Conservation (phyloP, 768 basidiomycete genomes). For the Trametes coccinea region DNA sequence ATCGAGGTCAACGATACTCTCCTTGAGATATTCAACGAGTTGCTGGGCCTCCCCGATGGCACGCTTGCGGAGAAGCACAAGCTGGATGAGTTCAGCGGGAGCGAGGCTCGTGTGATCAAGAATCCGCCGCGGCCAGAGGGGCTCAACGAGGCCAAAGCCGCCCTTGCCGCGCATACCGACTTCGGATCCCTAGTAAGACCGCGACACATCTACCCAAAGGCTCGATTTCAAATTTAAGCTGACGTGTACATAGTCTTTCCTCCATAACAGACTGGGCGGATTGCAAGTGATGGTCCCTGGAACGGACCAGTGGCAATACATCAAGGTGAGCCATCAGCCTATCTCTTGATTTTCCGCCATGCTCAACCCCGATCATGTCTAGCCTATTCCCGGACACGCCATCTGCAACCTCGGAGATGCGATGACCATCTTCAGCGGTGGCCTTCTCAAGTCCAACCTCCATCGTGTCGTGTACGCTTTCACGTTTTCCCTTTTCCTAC, state of each 20-base stretch:
- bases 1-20: constrained; percentile 28
- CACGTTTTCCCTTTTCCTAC: neutral
- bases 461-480: constrained; percentile 57
- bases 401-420: constrained; percentile 52
- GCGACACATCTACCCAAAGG: neutral
- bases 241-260: constrained; percentile 48
- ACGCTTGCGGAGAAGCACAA: constrained; percentile 30
- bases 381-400: constrained; percentile 37
- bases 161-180: constrained; percentile 38
- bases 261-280: constrained; percentile 70
- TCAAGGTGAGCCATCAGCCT: constrained; percentile 44
- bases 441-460: constrained; percentile 62
- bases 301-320: constrained; percentile 45
- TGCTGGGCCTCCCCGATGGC: constrained; percentile 34
- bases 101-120: constrained; percentile 36
- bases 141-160: constrained; percentile 23
- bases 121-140: constrained; percentile 29
- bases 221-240: neutral
- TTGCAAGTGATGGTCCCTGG: constrained; percentile 58
- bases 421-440: constrained; percentile 60
- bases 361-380: neutral
- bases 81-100: constrained; percentile 30
- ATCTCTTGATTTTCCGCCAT: constrained; percentile 22
- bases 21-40: constrained; percentile 29
- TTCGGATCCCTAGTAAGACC: constrained; percentile 37